Conservation (phyloP, 345 rosid genomes). For the Raphanus sativus region DNA sequence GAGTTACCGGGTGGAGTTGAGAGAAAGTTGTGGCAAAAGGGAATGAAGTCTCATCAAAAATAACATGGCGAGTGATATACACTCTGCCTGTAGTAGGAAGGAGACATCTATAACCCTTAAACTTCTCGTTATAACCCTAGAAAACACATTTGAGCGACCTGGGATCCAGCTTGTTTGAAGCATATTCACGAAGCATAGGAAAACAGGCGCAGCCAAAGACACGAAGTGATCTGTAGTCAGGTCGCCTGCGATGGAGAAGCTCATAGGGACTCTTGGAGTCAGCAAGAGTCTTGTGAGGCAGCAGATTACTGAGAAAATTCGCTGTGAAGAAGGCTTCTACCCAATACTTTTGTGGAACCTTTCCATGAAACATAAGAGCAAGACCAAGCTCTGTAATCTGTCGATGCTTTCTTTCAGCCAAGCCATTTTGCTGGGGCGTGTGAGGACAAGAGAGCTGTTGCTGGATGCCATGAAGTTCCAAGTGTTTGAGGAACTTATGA, state of each 20-base stretch:
- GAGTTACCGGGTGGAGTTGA: background rate
- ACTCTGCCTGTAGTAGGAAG: background rate
- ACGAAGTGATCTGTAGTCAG: no score
- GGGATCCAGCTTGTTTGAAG: background rate
- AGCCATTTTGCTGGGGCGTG: background rate
- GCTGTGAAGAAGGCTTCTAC: no score
- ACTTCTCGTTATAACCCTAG: background rate
- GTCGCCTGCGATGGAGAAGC: no score
- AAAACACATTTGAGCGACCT: background rate
- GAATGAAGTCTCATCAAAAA: background rate
- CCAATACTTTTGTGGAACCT: no score
- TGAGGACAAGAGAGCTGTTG: background rate
- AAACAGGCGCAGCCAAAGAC: no score
- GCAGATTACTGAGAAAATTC: no score
- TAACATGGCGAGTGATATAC: background rate
- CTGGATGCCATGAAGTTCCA: background rate
- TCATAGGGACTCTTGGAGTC: no score
- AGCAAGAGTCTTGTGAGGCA: no score
- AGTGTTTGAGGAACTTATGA: background rate
- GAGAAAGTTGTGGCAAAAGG: background rate
- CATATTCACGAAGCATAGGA: background rate
- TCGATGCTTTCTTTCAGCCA: background rate
- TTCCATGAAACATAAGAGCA: background rate
- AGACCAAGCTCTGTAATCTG: background rate
- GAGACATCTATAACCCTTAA: background rate